phyloP scores from a whole-genome alignment of 805 yeast genomes.

The Zygoascus bituminiphila region DNA sequence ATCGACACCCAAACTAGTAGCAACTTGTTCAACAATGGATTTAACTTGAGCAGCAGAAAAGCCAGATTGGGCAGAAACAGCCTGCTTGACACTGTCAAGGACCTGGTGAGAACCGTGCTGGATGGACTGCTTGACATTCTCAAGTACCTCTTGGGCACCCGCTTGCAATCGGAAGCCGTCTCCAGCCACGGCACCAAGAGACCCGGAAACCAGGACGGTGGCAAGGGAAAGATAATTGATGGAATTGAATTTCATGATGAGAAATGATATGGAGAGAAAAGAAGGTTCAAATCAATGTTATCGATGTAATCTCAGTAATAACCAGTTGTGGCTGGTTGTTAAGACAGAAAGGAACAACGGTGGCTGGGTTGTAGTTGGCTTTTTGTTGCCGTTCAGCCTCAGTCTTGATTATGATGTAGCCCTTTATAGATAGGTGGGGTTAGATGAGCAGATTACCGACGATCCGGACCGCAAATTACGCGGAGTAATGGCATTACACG shows the following conservation, averaged over 20 bases:
- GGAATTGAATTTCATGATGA: background rate
- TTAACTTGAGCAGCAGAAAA: constrained; percentile 1
- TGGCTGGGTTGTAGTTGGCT: background rate
- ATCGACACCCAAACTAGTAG: constrained; percentile 13
- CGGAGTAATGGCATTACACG: too few species aligned
- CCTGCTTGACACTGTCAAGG: background rate
- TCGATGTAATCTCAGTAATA: too few species aligned
- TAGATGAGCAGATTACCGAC: too few species aligned
- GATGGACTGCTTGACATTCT: background rate
- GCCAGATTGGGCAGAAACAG: background rate
- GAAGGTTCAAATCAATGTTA: too few species aligned
- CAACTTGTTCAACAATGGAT: constrained; percentile 23
- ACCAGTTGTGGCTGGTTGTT: background rate
- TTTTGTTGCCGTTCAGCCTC: background rate
- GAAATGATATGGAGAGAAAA: too few species aligned
- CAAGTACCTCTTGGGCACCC: background rate
- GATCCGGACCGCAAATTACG: too few species aligned
- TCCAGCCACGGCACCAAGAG: background rate
- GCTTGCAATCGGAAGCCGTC: background rate
- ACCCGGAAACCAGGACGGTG: background rate
- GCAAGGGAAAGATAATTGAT: background rate
- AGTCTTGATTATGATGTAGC: background rate
- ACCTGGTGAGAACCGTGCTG: background rate
- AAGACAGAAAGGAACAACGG: background rate
- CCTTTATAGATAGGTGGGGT: too few species aligned